Conservation (phyloP, 805 yeast genomes). For the Kuraishia molischiana region DNA sequence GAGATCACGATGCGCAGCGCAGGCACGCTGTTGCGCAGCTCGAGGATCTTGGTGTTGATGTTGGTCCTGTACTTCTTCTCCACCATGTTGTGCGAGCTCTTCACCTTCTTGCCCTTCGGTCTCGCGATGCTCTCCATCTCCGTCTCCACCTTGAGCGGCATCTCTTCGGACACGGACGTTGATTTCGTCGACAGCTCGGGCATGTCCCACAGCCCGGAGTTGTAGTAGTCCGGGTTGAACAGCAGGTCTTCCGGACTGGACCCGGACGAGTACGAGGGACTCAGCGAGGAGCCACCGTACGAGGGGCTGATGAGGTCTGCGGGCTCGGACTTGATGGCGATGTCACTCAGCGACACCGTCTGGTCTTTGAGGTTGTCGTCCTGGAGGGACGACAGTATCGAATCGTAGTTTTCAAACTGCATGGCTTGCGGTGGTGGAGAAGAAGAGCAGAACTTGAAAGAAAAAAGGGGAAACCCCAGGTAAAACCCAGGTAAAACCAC, state of each 20-base stretch:
- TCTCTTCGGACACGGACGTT: neutral
- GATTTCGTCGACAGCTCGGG: neutral
- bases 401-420: slow-evolving; percentile 21
- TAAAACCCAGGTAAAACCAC: too few relatives aligned
- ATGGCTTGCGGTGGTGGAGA: too few relatives aligned
- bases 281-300: slow-evolving; percentile 8
- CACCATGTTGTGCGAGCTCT: slow-evolving; percentile 59
- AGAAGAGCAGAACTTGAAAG: too few relatives aligned
- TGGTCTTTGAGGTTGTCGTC: neutral
- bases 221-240: slow-evolving; percentile 5
- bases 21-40: slow-evolving; percentile 59
- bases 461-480: too few relatives aligned
- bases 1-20: slow-evolving; percentile 38
- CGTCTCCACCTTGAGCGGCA: neutral
- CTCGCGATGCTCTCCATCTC: neutral
- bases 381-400: slow-evolving; percentile 16
- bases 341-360: neutral
- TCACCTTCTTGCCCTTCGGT: slow-evolving; percentile 28
- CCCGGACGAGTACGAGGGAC: slow-evolving; percentile 23
- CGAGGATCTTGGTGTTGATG: slow-evolving; percentile 57
- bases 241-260: slow-evolving; percentile 26
- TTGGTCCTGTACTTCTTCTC: slow-evolving; percentile 66
- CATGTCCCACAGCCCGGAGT: neutral
- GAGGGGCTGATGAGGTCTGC: neutral
- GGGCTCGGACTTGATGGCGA: neutral